Evolutionary conservation across 2,329 filamentous ascomycete genomes (phyloP), one percentile per base, ranked within the genome.

Genomic region (Macrophomina tecta): DNA sequence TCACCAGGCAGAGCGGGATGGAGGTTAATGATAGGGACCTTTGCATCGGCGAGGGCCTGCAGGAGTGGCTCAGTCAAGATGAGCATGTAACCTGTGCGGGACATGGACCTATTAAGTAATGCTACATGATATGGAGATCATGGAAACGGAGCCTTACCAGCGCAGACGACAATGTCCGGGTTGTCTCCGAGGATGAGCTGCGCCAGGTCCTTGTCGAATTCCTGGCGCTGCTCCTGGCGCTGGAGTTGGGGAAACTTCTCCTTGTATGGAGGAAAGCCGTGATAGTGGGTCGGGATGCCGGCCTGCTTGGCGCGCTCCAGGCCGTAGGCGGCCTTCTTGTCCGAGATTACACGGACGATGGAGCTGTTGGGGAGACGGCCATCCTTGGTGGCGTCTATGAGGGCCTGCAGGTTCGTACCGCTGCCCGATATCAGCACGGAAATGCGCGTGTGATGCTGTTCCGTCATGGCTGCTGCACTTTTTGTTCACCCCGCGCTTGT

Each of bases 211-310:
- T 87, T 86, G 76, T 97, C 93, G 77, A 95, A 96, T 64, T 83
- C 83, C 55, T 84, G 81, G 30, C 93, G 86, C 49, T 75, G 72
- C 68, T 80, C 76, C 6, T 82, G 75, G 5, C 82, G 80, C 45
- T 86, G 83, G 16, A 80, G 81, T 72, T 75, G 89, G 68, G 79
- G 68, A 72, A 93, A 86, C 69, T 84, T 85, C 74, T 91, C 91
- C 68, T 92, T 93, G 80, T 92, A 90, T 42, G 86, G 85, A 66
- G 94, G 84, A 48, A 95, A 86, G 78, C 94, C 94, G 84, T 94
- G 93, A 82, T 94, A 94, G 65, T 87, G 86, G 65, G 87, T 91
- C 0, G 91, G 89, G 67, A 96, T 94, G 46, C 77, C 73, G 64
- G 87, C 88, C 52, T 82, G 79, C 62, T 80, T 72, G 8, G 90